These are phyloP conservation scores for Backusella mclennaniae DNA, from an alignment of 192 early-diverging fungal species.

Conservation along the genomic window DNA sequence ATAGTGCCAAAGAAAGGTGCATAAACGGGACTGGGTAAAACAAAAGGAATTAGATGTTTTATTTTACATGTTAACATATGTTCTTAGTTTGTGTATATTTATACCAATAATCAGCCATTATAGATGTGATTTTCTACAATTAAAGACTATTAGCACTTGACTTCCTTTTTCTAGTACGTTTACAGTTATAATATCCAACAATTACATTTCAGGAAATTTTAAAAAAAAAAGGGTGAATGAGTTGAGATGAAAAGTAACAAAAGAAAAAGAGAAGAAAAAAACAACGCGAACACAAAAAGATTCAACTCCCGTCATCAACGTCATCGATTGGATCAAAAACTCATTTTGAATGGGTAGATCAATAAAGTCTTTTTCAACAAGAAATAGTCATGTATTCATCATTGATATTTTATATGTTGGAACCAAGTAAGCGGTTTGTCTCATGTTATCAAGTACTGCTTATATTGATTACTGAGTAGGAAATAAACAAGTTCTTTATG, in stretches of 20 bases:
- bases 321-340: neutral
- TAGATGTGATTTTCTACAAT: neutral
- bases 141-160: neutral
- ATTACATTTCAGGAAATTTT: neutral
- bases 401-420: no score
- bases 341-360: no score
- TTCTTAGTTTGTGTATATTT: neutral
- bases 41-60: neutral
- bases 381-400: no score
- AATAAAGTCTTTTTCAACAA: no score
- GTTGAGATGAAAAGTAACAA: neutral
- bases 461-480: no score
- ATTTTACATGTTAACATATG: no score
- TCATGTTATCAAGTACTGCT: no score
- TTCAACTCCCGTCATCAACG: neutral
- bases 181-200: neutral
- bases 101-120: slow-evolving; percentile 13
- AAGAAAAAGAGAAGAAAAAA: neutral
- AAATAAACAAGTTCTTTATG: no score
- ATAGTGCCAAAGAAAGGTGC: slow-evolving; percentile 95
- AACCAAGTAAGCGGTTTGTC: no score
- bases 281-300: neutral
- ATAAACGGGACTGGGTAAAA: slow-evolving; percentile 73
- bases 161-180: neutral
- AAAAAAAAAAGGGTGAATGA: neutral